A percentile compares a stretch with the other conserved stretches of the same genome.
These are phyloP conservation scores for Botrytis galanthina DNA, from an alignment of 2,329 filamentous ascomycete genomes.

Conservation along the genomic window DNA sequence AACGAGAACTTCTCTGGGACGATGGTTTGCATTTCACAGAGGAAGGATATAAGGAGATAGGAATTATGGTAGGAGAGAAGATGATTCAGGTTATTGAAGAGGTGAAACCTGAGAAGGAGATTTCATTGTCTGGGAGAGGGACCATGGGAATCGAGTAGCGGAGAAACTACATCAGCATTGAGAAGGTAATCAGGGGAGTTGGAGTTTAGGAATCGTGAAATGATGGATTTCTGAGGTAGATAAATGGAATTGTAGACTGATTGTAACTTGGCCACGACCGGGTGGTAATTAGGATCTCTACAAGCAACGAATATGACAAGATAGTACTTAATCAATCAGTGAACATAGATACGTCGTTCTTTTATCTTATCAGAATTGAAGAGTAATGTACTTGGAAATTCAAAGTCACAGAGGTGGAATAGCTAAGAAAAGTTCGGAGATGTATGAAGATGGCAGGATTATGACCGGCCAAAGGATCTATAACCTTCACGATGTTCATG, in stretches of 20 bases:
- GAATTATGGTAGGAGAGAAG: slow-evolving; percentile 52
- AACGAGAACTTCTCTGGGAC: slow-evolving; percentile 55
- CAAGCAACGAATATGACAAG: neutral
- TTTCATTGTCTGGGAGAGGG: neutral
- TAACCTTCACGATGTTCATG: neutral
- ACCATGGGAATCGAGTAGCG: slow-evolving; percentile 7
- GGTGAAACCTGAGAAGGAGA: neutral
- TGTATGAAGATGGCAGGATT: neutral
- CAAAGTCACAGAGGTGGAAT: neutral
- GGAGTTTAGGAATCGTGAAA: neutral
- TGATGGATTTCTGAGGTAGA: neutral
- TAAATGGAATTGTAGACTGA: neutral
- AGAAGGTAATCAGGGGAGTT: too few species aligned
- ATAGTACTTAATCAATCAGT: neutral
- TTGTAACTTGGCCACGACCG: neutral
- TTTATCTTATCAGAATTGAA: neutral
- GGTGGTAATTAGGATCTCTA: neutral
- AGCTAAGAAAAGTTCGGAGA: neutral
- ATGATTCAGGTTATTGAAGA: slow-evolving; percentile 48
- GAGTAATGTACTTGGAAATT: neutral
- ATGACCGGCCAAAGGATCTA: neutral
- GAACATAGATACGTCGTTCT: neutral
- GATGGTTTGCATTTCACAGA: slow-evolving; percentile 60
- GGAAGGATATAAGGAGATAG: slow-evolving; percentile 62
- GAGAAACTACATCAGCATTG: neutral